Evolutionary conservation across 2,329 filamentous ascomycete species (phyloP).

Genomic region (Salinomyces thailandicus): DNA sequence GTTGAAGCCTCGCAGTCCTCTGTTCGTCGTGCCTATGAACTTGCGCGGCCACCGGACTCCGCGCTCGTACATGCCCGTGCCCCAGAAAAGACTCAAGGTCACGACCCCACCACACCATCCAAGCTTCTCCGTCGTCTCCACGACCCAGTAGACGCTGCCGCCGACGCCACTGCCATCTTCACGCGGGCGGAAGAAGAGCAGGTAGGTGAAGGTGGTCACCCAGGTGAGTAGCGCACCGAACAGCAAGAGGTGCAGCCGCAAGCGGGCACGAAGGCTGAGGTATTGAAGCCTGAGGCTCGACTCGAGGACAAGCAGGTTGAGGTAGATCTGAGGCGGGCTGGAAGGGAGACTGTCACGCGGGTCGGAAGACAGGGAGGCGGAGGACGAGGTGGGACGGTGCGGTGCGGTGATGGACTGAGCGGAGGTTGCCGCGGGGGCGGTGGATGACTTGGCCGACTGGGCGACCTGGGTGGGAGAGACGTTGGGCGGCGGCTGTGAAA

Average conservation of each 20-base stretch:
- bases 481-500: constrained; percentile 47
- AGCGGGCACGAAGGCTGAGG: constrained; percentile 74
- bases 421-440: constrained; percentile 31
- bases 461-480: constrained; percentile 36
- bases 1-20: constrained; percentile 85
- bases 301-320: constrained; percentile 95
- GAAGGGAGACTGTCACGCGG: constrained; percentile 75
- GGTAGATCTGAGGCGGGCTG: constrained; percentile 89
- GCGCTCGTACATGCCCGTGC: constrained; percentile 90
- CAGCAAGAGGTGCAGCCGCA: constrained; percentile 89
- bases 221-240: constrained; percentile 67
- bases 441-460: constrained; percentile 24
- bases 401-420: constrained; percentile 34
- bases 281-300: constrained; percentile 88
- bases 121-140: constrained; percentile 82
- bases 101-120: constrained; percentile 85
- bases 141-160: constrained; percentile 90
- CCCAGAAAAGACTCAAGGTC: constrained; percentile 80
- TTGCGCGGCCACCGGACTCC: constrained; percentile 87
- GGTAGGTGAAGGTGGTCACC: constrained; percentile 77
- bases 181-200: constrained; percentile 86
- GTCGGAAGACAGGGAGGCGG: constrained; percentile 42
- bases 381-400: constrained; percentile 23
- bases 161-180: constrained; percentile 88
- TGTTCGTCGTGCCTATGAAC: constrained; percentile 82